These are phyloP conservation scores for Domatiomyces catenatus DNA, from an alignment of 2,329 filamentous ascomycete genomes.

Conservation along the genomic window DNA sequence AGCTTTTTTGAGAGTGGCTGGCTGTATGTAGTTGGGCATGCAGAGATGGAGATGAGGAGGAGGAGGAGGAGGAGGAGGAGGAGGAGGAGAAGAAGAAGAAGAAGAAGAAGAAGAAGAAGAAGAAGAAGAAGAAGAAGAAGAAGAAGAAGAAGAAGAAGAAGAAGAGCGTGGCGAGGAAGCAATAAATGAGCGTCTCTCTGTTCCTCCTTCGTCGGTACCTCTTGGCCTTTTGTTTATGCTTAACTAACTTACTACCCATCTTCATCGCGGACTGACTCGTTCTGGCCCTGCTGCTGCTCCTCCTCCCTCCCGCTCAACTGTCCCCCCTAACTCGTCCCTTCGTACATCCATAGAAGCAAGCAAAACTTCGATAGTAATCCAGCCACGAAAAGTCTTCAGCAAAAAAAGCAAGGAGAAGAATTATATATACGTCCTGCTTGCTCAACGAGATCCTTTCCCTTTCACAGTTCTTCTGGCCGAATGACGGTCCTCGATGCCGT, in stretches of 20 bases:
- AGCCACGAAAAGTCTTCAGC: background rate
- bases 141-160: background rate
- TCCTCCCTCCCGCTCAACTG: background rate
- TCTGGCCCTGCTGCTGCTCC: background rate
- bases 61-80: no score
- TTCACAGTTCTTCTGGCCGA: background rate
- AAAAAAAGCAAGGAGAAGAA: background rate
- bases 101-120: no score
- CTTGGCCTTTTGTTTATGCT: background rate
- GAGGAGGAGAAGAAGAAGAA: no score
- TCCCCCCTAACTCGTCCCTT: background rate
- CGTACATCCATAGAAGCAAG: background rate
- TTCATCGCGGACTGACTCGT: background rate
- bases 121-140: no score
- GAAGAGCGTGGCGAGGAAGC: background rate
- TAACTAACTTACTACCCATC: no score
- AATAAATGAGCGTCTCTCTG: no score
- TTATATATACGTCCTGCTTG: background rate
- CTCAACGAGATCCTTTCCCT: background rate
- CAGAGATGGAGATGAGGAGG: no score
- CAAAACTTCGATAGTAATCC: background rate
- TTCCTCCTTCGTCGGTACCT: no score
- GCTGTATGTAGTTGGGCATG: no score
- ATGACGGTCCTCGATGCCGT: background rate
- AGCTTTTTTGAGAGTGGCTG: constrained; percentile 17